Base-by-base conservation (phyloP, 140 eudicot species). In the Flaveria floridana region DNA sequence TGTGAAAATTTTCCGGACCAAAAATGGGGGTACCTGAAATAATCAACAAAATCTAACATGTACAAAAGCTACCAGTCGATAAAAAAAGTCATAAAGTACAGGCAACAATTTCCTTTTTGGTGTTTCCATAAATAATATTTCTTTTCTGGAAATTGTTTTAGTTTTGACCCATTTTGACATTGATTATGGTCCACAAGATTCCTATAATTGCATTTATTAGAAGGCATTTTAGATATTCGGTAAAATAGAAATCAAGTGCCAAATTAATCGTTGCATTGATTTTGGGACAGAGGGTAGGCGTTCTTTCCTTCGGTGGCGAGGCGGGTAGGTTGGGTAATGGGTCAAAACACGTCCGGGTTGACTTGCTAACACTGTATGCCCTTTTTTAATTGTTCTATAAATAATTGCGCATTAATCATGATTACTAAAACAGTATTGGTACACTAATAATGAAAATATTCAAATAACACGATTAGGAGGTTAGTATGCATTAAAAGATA, bases 1-100 rank as follows among this genome's bases (percentile, higher is more conserved):
- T 21, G 91, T 94, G 84, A 94, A 94, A 69, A 94, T 91, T 83
- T 94, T 94, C 28, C 99, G 97, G 58, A 90, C 97, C 79, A 94
- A 86, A 84, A 94, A 90, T n/a, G 99, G 96, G 6, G 99, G 97
- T 48, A 90, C 99, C 99, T 94, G 87, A 69, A 68, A 76, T 25
- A 50, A 76, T 12, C 50, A 56, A 56, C 53, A 73, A 8, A 65
- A 42, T 28, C 44, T 44, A 9, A 42, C 46, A 20, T n/a, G 57
- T 13, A 71, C 13, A 61, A 26, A 48, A 23, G 30, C 50, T 76
- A 41, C 47, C 15, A 18, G 74, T 76, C 6, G 4, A 65, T 53
- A 25, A 34, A 56, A 34, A 52, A 76, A 76, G 75, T 68, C 51
- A 18, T 66, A 75, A 76, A 68, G 47, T 76, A 25, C 8, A 57